Evolutionary conservation across 805 yeast genomes (phyloP).

Genomic region (Tetrapisispora phaffii): DNA sequence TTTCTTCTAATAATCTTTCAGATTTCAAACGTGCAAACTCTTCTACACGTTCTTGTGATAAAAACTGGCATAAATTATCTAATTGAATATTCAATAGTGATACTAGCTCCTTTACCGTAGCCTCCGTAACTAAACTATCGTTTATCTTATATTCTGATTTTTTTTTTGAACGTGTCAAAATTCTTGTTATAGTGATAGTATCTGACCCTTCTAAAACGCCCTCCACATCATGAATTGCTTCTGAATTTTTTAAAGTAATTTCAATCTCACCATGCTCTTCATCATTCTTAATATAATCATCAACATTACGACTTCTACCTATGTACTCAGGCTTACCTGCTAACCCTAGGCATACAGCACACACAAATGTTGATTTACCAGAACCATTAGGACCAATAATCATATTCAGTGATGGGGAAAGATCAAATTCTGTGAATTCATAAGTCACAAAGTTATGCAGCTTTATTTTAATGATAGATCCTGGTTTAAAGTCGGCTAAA

Average conservation of each 20-base stretch:
- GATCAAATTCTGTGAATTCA: constrained; percentile 53
- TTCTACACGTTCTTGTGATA: constrained; percentile 92
- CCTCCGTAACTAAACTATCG: constrained; percentile 33
- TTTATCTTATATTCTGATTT: constrained; percentile 49
- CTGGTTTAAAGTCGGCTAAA: constrained; percentile 31
- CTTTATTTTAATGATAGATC: constrained; percentile 43
- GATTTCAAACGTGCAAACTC: constrained; percentile 79
- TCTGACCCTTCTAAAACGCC: constrained; percentile 18
- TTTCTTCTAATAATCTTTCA: constrained; percentile 61
- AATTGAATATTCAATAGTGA: constrained; percentile 62
- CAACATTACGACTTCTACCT: constrained; percentile 53
- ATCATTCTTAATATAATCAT: constrained; percentile 68
- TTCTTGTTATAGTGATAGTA: constrained; percentile 36
- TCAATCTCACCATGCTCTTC: constrained; percentile 30
- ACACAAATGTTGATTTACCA: constrained; percentile 87
- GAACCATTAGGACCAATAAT: constrained; percentile 95
- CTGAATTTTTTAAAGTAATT: constrained; percentile 27
- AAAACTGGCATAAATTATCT: constrained; percentile 84
- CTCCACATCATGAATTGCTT: constrained; percentile 15
- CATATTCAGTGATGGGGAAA: constrained; percentile 80
- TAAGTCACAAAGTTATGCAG: constrained; percentile 65
- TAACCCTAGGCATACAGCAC: constrained; percentile 83
- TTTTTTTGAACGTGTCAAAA: constrained; percentile 31
- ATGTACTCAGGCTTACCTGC: constrained; percentile 69
- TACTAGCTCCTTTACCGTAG: constrained; percentile 37